A percentile compares a stretch with the other conserved stretches of the same genome.
Conservation (phyloP, 441 rosid species). For the Aleurites moluccanus region DNA sequence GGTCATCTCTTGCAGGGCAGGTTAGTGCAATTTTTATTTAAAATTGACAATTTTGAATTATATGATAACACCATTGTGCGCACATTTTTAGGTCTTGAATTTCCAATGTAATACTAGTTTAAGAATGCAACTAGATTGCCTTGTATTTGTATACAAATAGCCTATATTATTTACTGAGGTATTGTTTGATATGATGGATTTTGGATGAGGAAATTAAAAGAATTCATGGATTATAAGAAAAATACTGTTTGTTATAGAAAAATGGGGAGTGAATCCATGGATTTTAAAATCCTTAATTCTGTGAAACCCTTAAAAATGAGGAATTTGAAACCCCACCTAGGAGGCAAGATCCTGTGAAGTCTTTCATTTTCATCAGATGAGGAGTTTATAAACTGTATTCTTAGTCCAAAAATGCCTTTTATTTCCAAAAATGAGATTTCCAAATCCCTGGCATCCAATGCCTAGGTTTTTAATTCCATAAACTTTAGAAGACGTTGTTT, state of each 20-base stretch:
- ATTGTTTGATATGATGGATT: not conserved
- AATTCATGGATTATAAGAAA: not conserved
- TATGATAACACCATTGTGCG: no score
- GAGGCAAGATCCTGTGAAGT: not conserved
- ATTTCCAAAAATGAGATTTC: not conserved
- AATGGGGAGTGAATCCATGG: not conserved
- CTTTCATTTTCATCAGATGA: not conserved
- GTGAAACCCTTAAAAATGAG: not conserved
- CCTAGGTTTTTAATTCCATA: not conserved
- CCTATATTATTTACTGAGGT: no score
- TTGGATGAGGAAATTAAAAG: not conserved
- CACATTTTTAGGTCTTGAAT: no score
- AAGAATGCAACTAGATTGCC: no score
- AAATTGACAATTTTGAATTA: not conserved
- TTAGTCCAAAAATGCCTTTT: not conserved
- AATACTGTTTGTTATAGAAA: not conserved
- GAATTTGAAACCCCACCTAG: not conserved
- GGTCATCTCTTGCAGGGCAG: slow-evolving; percentile 95
- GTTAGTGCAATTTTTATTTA: slow-evolving; percentile 37
- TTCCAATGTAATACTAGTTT: no score
- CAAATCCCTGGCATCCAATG: not conserved
- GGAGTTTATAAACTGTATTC: not conserved
- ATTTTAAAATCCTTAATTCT: no score
- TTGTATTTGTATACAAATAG: not conserved
- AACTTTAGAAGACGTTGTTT: not conserved